phyloP scores from a whole-genome alignment of 257 asterid species.

The Fraxinus excelsior region DNA sequence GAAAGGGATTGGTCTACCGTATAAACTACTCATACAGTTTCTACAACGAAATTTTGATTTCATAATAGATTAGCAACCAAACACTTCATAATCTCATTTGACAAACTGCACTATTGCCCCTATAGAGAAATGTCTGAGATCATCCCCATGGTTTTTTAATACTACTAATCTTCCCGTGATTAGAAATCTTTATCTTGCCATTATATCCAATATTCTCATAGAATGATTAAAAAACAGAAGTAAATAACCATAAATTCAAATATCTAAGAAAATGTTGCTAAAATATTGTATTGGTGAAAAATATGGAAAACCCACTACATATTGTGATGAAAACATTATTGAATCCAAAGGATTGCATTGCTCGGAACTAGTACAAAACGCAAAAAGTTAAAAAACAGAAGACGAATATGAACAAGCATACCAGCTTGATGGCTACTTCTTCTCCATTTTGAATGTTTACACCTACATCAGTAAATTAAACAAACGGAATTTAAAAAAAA shows the following conservation, averaged over 20 bases:
- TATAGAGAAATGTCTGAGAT: background rate
- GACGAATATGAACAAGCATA: conserved; percentile 32
- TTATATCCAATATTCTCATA: background rate
- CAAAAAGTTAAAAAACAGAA: conserved; percentile 1
- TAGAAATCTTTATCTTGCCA: conserved; percentile 2
- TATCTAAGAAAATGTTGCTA: background rate
- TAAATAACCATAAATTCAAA: conserved; percentile 11
- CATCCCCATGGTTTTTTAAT: conserved; percentile 4
- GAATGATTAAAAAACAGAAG: background rate
- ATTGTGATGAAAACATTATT: background rate
- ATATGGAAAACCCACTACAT: background rate
- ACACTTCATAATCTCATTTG: background rate
- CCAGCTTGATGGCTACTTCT: conserved; percentile 95
- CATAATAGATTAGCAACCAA: conserved; percentile 11
- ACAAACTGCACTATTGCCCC: conserved; percentile 11
- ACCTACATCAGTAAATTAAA: conserved; percentile 51
- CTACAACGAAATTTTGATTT: background rate
- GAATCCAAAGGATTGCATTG: conserved; percentile 13
- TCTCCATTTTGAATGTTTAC: conserved; percentile 86
- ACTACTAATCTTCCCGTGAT: background rate
- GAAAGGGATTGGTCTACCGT: background rate
- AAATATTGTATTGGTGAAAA: background rate
- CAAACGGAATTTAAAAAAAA: background rate
- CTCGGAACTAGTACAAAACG: conserved; percentile 15
- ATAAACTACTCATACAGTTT: background rate